Conservation (phyloP, 257 asterid species). For the Gynochthodes officinalis region DNA sequence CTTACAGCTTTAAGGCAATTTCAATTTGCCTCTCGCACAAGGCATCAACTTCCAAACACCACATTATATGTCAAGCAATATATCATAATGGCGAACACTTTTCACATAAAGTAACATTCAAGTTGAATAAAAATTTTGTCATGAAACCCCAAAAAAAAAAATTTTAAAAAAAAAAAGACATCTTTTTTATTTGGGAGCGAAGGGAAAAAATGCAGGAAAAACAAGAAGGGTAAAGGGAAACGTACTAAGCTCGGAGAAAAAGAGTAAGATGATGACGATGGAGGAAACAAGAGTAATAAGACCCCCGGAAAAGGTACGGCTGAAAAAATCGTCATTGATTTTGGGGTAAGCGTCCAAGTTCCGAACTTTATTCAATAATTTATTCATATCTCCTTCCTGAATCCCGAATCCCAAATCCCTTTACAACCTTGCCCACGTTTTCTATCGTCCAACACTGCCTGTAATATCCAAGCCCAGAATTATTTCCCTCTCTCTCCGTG, state of each 20-base stretch:
- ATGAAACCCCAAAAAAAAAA: no score
- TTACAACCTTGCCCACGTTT: slow-evolving; percentile 7
- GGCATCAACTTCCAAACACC: no score
- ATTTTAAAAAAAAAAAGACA: neutral
- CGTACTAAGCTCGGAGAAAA: slow-evolving; percentile 90
- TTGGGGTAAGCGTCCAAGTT: slow-evolving; percentile 95
- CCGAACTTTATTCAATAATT: slow-evolving; percentile 60
- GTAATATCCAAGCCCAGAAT: neutral
- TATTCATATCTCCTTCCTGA: slow-evolving; percentile 38
- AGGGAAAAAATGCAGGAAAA: neutral
- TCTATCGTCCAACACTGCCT: neutral
- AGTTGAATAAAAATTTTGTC: neutral
- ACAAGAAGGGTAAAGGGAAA: neutral
- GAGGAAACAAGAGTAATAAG: slow-evolving; percentile 75
- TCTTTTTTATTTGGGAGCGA: neutral
- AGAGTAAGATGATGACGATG: slow-evolving; percentile 59
- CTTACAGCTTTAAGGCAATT: neutral
- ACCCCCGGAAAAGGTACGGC: slow-evolving; percentile 92
- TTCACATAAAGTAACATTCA: neutral
- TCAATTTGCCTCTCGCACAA: neutral
- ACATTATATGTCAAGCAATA: neutral
- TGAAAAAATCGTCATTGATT: slow-evolving; percentile 92
- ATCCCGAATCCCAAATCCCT: slow-evolving; percentile 7
- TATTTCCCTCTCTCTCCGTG: neutral
- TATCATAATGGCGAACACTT: neutral